phyloP scores from a whole-genome alignment of 2,329 filamentous ascomycete genomes.

The Pestalotiopsis sp. region DNA sequence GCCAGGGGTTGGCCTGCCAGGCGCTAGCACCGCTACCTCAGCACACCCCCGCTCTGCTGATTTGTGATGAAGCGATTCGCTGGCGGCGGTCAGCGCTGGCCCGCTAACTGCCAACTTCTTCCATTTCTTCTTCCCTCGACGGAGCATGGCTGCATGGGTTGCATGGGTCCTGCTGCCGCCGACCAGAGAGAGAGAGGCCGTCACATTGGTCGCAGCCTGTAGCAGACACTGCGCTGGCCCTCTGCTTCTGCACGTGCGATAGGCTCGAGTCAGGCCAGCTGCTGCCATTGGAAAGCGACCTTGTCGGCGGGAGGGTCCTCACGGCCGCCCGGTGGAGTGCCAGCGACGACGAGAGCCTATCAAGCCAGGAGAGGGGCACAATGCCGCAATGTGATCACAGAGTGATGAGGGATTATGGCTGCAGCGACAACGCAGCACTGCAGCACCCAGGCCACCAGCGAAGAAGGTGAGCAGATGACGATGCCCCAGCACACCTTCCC shows the following conservation, averaged over 20 bases:
- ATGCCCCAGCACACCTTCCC: constrained; percentile 9
- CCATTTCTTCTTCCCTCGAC: constrained; percentile 4
- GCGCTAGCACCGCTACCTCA: neutral
- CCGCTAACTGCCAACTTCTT: constrained; percentile 13
- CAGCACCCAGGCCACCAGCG: constrained; percentile 25
- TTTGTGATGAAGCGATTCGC: constrained; percentile 14
- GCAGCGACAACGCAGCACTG: constrained; percentile 44
- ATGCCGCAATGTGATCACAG: constrained; percentile 31
- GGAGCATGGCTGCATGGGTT: constrained; percentile 1
- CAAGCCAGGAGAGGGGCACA: constrained; percentile 30
- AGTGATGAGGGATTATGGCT: constrained; percentile 43
- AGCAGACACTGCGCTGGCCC: constrained; percentile 49
- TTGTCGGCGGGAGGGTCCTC: constrained; percentile 37
- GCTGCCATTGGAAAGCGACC: constrained; percentile 39
- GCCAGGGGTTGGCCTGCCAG: constrained; percentile 1
- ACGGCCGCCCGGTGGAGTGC: constrained; percentile 36
- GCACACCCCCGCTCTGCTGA: constrained; percentile 19
- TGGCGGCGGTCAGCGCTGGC: neutral
- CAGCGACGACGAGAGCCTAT: constrained; percentile 45
- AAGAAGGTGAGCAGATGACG: constrained; percentile 13
- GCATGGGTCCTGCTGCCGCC: constrained; percentile 8
- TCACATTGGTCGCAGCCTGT: constrained; percentile 45
- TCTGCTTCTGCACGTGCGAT: constrained; percentile 39
- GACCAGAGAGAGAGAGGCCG: constrained; percentile 29
- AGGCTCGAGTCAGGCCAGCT: constrained; percentile 36